Base-by-base conservation (phyloP, 2,329 filamentous ascomycete genomes). In the Calonectria pseudoreteaudii region DNA sequence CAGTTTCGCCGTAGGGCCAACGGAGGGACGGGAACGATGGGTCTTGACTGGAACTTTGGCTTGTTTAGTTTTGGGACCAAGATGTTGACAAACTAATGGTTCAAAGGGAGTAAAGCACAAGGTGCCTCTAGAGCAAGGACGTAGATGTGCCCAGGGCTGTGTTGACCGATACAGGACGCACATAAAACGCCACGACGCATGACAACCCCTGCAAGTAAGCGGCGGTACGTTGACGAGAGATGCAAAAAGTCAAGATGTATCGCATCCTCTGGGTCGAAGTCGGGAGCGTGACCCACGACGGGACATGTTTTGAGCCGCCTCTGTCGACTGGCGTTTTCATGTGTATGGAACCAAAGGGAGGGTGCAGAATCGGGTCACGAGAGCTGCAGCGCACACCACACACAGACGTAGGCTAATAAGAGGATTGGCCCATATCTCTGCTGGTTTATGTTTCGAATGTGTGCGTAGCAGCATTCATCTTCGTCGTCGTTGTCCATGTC, bases 1-100 rank as follows among this genome's bases (percentile, higher is more conserved):
- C 77, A 72, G 60, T 78, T 79, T 81, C 79, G 74, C 76, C 77
- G 81, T 78, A 50, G 67, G 72, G 67, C 41, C 41, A 31, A 69
- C 28, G 38, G 66, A 49, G 66, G 41, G 72, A 76, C 76, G 77
- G 73, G 68, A 80, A 73, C 67, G 62, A 62, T 67, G 68, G 53
- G 44, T 69, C 53, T 74, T 73, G 56, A 23, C 70, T 76, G 75
- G 74, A 75, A 77, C 60, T 38, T 74, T 58, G 28, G 62, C 14
- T 36, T 64, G 56, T 38, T 74, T 58, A 20, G 66, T n/a, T 44
- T 64, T 58, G 18, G 11, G 53, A 26, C 23, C 10, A 8, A 64
- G 58, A 62, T 14, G 23, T 65, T n/a, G 16, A 28, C 30, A 62
- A 36, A 36, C 53, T 41, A 26, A 47, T 53, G 53, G n/a, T 58